Base-by-base conservation (phyloP, 805 yeast species). In the Huiozyma sinensis region DNA sequence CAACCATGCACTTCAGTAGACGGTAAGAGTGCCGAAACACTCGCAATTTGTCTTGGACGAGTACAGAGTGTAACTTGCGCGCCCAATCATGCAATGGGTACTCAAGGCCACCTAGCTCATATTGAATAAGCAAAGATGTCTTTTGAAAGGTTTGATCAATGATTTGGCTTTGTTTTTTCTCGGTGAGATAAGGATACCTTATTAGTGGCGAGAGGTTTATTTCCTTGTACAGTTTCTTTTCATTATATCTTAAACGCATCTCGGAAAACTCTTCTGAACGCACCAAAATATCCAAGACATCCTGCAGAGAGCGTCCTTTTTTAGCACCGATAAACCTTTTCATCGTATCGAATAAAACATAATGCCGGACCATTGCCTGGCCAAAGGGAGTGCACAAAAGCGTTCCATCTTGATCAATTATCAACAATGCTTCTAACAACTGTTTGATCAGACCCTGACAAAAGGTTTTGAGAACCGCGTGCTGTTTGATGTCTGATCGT, bases 61-160 rank as follows among this genome's bases (percentile, higher is more conserved):
- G 66, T 2, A 67, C 52, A 29, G 64, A 62, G 34, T 64, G 68
- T 11, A 66, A 55, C 40, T 67, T 68, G 29, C 47, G 41, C 1
- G 75, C 62, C 1, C 72, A 76, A 5, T 56, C 62, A 44, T 65
- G 71, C 3, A 50, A 52, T 1, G 80, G 79, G 42, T 57, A 70
- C 28, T 71, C 76, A 4, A 70, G 39, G 0, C 77, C 76, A 1
- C 79, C 75, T 7, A 76, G 58, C 42, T 74, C 79, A 52, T 64
- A 70, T 47, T 76, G 79, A 7, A 73, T 56, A 7, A 73, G 27
- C 6, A 75, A 48, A 3, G 62, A 65, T 0, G 72, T 58, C 45
- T 75, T 75, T 8, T 71, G 71, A 28, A 42, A 43, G 6, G 52
- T 47, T 6, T 48, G 50, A 17, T 58, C 60, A 28, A 63, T 50